These are phyloP conservation scores for Stramenopiles sp. DNA, from an alignment of 352 stramenopile genomes.

Conservation along the genomic window DNA sequence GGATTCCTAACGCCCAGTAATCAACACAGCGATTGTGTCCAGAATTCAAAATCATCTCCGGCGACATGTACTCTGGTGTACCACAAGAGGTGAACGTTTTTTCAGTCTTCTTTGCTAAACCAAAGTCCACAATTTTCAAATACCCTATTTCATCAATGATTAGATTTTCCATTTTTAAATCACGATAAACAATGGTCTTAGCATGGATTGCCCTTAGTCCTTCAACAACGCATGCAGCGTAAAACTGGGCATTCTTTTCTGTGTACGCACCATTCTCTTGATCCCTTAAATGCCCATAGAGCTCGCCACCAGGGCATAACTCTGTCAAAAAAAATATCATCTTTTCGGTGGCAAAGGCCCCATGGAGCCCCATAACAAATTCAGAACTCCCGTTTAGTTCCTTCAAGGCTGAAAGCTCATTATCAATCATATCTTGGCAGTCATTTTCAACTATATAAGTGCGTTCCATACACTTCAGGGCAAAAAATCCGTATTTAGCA, in stretches of 20 bases:
- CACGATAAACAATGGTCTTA: constrained; percentile 56
- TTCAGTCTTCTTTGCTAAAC: constrained; percentile 34
- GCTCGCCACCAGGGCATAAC: not conserved
- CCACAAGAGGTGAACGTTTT: constrained; percentile 60
- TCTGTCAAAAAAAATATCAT: not conserved
- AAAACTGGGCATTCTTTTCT: not conserved
- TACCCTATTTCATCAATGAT: constrained; percentile 53
- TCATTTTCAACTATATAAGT: not conserved
- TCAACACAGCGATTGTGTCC: constrained; percentile 54
- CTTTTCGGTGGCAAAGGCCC: not conserved
- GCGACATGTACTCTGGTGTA: constrained; percentile 56
- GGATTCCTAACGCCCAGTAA: constrained; percentile 58
- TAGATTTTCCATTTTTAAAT: constrained; percentile 61
- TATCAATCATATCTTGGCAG: not conserved
- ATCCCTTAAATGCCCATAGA: not conserved
- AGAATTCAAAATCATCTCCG: constrained; percentile 44
- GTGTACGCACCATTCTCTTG: not conserved
- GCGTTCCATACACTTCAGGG: not conserved
- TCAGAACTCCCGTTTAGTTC: not conserved
- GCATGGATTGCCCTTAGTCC: constrained; percentile 33
- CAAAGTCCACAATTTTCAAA: constrained; percentile 62
- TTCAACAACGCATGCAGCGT: not conserved
- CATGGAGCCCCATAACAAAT: not conserved
- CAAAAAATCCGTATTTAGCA: not conserved
- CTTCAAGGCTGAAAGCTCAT: not conserved